These are phyloP conservation scores for Euphorbia tirucalli DNA, from an alignment of 345 rosid species.

Conservation along the genomic window DNA sequence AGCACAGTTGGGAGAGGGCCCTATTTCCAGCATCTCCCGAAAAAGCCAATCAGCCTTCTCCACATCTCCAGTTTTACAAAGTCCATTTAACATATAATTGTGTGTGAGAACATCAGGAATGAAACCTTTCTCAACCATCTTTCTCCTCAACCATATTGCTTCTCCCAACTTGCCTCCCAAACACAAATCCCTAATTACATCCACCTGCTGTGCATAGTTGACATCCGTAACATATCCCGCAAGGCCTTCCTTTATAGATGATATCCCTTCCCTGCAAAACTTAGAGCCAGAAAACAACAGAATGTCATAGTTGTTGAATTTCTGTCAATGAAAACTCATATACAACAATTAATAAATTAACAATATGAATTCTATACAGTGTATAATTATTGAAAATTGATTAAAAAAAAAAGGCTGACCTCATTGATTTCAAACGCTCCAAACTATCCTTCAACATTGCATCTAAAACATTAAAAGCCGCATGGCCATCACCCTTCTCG, in stretches of 20 bases:
- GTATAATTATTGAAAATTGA: not conserved
- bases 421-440: conserved; percentile 63
- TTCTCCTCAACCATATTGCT: conserved; percentile 58
- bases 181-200: conserved; percentile 50
- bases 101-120: conserved; percentile 60
- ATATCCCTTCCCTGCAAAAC: conserved; percentile 54
- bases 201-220: conserved; percentile 28
- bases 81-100: conserved; percentile 59
- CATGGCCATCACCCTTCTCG: conserved; percentile 38
- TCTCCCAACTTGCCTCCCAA: conserved; percentile 59
- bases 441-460: conserved; percentile 56
- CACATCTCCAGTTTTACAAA: conserved; percentile 48
- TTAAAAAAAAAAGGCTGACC: conserved; percentile 44
- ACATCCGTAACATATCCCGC: conserved; percentile 18
- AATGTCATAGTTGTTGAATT: not conserved
- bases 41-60: conserved; percentile 56
- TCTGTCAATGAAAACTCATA: not conserved
- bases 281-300: conserved; percentile 9
- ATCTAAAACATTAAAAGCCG: conserved; percentile 53
- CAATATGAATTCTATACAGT: not conserved
- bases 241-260: conserved; percentile 25
- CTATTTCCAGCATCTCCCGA: conserved; percentile 64
- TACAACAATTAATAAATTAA: not conserved
- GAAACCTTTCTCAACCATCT: conserved; percentile 47
- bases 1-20: conserved; percentile 59